Evolutionary conservation across 2,329 filamentous ascomycete species (phyloP).

Genomic region (Pestalotiopsis sp.): DNA sequence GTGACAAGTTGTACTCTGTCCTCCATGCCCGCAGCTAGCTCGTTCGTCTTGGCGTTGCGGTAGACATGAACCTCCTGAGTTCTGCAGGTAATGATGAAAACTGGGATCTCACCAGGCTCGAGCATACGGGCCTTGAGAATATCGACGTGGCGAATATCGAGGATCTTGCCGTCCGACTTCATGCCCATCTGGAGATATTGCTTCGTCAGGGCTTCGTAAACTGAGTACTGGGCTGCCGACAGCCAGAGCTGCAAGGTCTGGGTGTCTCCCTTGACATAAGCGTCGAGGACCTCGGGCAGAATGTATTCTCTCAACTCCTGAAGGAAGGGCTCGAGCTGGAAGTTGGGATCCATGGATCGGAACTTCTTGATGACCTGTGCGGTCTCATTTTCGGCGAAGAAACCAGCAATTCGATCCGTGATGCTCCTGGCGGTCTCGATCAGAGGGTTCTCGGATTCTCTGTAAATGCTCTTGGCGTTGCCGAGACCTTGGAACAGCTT

Average conservation of each 20-base stretch:
- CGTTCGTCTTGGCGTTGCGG: conserved; percentile 82
- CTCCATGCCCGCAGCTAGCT: conserved; percentile 96
- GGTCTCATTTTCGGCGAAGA: conserved; percentile 98
- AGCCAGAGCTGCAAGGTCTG: conserved; percentile 93
- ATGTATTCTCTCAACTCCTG: conserved; percentile 98
- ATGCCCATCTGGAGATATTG: conserved; percentile 93
- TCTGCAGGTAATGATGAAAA: conserved; percentile 95
- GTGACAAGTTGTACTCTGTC: conserved; percentile 98
- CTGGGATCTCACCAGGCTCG: conserved; percentile 84
- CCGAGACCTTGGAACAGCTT: conserved; percentile 88
- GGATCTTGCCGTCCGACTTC: conserved; percentile 90
- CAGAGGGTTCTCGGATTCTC: conserved; percentile 95
- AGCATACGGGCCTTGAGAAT: conserved; percentile 78
- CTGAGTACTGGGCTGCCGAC: conserved; percentile 91
- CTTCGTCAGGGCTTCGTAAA: conserved; percentile 94
- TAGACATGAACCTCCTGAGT: conserved; percentile 99
- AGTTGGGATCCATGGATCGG: conserved; percentile 89
- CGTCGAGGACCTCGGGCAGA: conserved; percentile 92
- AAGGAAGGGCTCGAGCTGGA: conserved; percentile 93
- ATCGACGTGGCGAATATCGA: conserved; percentile 94
- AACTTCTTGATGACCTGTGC: conserved; percentile 98
- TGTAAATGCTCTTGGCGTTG: conserved; percentile 81
- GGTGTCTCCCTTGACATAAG: conserved; percentile 94
- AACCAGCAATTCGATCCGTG: conserved; percentile 87
- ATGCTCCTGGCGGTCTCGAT: conserved; percentile 92